Base-by-base conservation (phyloP, 2,329 filamentous ascomycete species). In the Neocatenulostroma microsporum region DNA sequence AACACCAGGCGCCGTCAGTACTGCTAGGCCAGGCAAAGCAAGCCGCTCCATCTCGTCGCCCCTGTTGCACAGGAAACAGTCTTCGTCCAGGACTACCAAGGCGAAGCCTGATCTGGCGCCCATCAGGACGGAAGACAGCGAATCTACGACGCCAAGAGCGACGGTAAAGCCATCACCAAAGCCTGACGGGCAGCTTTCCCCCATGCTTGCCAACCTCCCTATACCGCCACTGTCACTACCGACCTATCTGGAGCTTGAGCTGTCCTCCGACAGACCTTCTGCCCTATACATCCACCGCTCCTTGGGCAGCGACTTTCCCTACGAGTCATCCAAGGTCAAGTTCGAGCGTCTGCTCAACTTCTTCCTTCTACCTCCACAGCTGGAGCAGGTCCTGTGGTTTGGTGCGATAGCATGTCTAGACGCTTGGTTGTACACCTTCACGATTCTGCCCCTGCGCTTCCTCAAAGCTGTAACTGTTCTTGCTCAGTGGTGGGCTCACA, bases 341-440 rank as follows among this genome's bases (percentile, higher is more conserved):
- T 83, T 96, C 41, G 86, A 96, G 58, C 79, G 93, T 25, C 69
- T 98, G 10, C 74, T 85, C 47, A 96, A 96, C 57, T 93, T 95
- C 42, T 63, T 98, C 5, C 68, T 87, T 18, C 66, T 98, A 3
- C 87, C 89, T 0, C 74, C 78, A 0, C 84, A 82, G 42, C 70
- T 98, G 4, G 91, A 98, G 62, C 75, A 82, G 30, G 82, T 88
- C 0, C 72, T 98, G 5, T 78, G 80, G 41, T 96, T 98, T 62
- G 91, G 91, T 5, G 80, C 84, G 0, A 63, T 96, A 21, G 88
- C 89, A 5, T 98, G 91, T 62, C 69, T 98, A 5, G 91, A 98
- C 58, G 84, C 89, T 2, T 98, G 89, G 87, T 74, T 98, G 1
- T 91, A 95, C 63, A 93, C 86, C 1, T 93, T 98, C 51, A 98